Conservation (phyloP, 495 filamentous ascomycete genomes). For the Apiosordaria backusii region DNA sequence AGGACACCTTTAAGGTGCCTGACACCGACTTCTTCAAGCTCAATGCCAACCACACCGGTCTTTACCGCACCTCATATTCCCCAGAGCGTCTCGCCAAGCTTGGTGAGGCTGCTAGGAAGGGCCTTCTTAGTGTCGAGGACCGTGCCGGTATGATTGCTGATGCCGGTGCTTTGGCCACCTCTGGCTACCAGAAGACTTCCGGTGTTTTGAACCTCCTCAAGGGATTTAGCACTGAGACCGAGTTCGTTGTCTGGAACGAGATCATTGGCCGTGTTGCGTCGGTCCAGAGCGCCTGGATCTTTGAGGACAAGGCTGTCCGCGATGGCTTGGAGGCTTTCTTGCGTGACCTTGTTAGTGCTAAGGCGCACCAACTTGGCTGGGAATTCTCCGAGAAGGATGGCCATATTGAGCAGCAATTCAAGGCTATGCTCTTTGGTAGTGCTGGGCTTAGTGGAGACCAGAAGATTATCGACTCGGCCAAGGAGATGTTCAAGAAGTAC, state of each 20-base stretch:
- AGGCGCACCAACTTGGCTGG: slow-evolving; percentile 87
- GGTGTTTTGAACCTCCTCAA: slow-evolving; percentile 81
- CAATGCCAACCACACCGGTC: slow-evolving; percentile 70
- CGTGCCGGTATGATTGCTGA: slow-evolving; percentile 95
- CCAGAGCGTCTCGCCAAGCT: slow-evolving; percentile 66
- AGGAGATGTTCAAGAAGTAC: slow-evolving; percentile 72
- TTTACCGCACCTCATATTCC: slow-evolving; percentile 70
- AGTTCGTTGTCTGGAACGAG: slow-evolving; percentile 95
- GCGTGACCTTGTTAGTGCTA: slow-evolving; percentile 65
- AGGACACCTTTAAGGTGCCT: slow-evolving; percentile 65
- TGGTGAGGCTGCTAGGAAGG: slow-evolving; percentile 77
- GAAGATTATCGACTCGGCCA: slow-evolving; percentile 57
- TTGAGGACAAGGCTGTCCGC: slow-evolving; percentile 69
- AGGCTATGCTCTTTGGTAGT: slow-evolving; percentile 62
- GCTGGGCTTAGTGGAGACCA: slow-evolving; percentile 66
- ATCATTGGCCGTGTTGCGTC: slow-evolving; percentile 70
- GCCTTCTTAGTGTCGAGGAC: slow-evolving; percentile 86
- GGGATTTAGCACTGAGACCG: slow-evolving; percentile 75
- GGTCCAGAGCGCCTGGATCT: slow-evolving; percentile 81
- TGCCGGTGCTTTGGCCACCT: slow-evolving; percentile 82
- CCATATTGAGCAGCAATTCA: slow-evolving; percentile 86
- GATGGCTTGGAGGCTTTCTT: slow-evolving; percentile 80
- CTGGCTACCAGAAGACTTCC: slow-evolving; percentile 90
- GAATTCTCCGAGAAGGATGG: slow-evolving; percentile 75
- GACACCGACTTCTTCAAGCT: slow-evolving; percentile 72